Conservation (phyloP, 2,329 filamentous ascomycete species). For the Pseudogymnoascus sp. region DNA sequence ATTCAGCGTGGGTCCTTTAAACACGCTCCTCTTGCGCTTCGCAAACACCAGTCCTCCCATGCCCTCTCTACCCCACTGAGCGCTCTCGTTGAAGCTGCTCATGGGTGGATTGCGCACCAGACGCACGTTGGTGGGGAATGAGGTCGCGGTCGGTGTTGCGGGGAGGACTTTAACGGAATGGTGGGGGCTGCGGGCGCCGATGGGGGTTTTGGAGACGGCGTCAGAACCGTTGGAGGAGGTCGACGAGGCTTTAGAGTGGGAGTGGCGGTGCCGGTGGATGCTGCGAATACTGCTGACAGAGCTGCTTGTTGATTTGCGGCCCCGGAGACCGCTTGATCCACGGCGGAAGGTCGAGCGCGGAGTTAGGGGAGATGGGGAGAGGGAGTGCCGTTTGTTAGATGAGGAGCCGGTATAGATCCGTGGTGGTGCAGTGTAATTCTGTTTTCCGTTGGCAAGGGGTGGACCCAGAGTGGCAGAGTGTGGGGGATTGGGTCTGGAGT, state of each 20-base stretch:
- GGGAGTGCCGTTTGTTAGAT: conserved; percentile 63
- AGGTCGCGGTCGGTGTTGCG: conserved; percentile 66
- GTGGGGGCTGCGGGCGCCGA: conserved; percentile 67
- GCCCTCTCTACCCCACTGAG: conserved; percentile 38
- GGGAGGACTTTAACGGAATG: conserved; percentile 92
- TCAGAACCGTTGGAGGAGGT: conserved; percentile 76
- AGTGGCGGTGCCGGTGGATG: conserved; percentile 78
- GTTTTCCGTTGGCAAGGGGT: conserved; percentile 28
- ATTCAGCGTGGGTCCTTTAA: conserved; percentile 69
- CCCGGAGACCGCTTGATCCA: conserved; percentile 73
- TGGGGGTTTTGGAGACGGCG: conserved; percentile 60
- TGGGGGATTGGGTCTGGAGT: conserved; percentile 52
- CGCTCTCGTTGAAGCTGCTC: conserved; percentile 50
- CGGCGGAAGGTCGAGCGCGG: conserved; percentile 80
- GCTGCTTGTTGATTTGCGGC: conserved; percentile 91
- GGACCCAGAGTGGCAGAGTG: conserved; percentile 33
- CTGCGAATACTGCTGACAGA: conserved; percentile 89
- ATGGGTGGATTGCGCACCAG: conserved; percentile 59
- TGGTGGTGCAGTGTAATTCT: conserved; percentile 26
- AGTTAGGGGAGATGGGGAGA: conserved; percentile 81
- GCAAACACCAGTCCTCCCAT: conserved; percentile 63
- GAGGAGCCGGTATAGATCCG: conserved; percentile 34
- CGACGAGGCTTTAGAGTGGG: conserved; percentile 89
- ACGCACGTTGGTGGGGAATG: conserved; percentile 80
- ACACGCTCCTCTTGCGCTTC: conserved; percentile 70